Evolutionary conservation across 2,329 filamentous ascomycete genomes (phyloP).

Genomic region (Cladophialophora immunda): DNA sequence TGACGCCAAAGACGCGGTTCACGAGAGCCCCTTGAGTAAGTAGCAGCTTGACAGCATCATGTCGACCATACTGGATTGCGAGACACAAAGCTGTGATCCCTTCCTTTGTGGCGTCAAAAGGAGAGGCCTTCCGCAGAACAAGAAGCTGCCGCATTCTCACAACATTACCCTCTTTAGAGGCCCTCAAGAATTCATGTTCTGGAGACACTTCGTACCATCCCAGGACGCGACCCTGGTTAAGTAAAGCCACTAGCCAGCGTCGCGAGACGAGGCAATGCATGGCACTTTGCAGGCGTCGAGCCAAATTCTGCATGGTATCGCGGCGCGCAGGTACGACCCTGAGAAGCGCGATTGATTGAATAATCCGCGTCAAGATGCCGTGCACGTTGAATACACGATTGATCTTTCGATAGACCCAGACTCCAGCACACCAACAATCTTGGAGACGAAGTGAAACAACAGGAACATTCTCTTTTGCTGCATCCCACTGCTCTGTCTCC

Average conservation of each 20-base stretch:
- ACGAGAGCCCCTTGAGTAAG: constrained; percentile 23
- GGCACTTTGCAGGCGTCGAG: neutral
- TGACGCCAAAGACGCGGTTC: constrained; percentile 19
- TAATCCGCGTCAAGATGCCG: neutral
- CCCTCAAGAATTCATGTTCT: constrained; percentile 7
- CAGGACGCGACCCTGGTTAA: neutral
- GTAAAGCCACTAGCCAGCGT: neutral
- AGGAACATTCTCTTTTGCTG: neutral
- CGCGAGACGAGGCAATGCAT: neutral
- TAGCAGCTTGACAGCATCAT: constrained; percentile 19
- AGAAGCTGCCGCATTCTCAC: constrained; percentile 10
- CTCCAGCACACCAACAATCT: neutral
- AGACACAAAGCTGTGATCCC: constrained; percentile 16
- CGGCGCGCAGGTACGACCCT: neutral
- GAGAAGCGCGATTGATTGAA: neutral
- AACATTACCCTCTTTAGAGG: constrained; percentile 6
- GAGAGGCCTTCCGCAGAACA: neutral
- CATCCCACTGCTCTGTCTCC: neutral
- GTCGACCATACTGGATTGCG: constrained; percentile 23
- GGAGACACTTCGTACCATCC: neutral
- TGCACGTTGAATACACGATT: neutral
- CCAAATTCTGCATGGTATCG: neutral
- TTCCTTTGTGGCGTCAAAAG: neutral
- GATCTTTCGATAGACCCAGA: neutral
- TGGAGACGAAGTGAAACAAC: neutral